Conservation (phyloP, 441 rosid genomes). For the Cnidoscolus chayamansa region DNA sequence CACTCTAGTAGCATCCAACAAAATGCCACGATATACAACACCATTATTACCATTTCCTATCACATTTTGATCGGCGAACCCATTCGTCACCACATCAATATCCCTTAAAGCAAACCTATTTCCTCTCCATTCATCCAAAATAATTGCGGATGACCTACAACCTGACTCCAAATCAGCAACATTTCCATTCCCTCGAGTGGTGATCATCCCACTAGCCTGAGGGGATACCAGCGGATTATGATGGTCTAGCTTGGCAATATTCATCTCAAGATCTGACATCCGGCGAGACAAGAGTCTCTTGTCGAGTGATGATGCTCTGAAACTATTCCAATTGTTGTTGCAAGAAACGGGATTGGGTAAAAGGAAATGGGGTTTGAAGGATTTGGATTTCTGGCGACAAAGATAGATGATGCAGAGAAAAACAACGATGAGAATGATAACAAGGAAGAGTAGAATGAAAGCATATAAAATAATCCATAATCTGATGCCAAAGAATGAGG, state of each 20-base stretch:
- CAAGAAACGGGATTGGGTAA: constrained; percentile 10
- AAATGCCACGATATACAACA: constrained; percentile 45
- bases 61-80: constrained; percentile 46
- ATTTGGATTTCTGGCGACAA: constrained; percentile 26
- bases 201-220: not conserved
- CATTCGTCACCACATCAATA: constrained; percentile 43
- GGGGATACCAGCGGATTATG: constrained; percentile 11
- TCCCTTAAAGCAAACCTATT: constrained; percentile 39
- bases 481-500: constrained; percentile 45
- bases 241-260: constrained; percentile 32
- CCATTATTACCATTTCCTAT: constrained; percentile 49
- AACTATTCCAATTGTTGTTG: constrained; percentile 14
- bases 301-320: constrained; percentile 30
- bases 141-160: constrained; percentile 11
- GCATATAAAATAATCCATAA: constrained; percentile 47
- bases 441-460: constrained; percentile 24
- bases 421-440: constrained; percentile 23
- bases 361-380: constrained; percentile 29
- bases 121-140: constrained; percentile 31
- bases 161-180: constrained; percentile 18
- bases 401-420: constrained; percentile 28
- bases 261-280: constrained; percentile 36
- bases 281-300: constrained; percentile 31
- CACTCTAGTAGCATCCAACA: constrained; percentile 44
- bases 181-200: not conserved